A percentile compares a stretch with the other conserved stretches of the same genome.
Conservation (phyloP, 257 asterid species). For the Solanum virginianum region DNA sequence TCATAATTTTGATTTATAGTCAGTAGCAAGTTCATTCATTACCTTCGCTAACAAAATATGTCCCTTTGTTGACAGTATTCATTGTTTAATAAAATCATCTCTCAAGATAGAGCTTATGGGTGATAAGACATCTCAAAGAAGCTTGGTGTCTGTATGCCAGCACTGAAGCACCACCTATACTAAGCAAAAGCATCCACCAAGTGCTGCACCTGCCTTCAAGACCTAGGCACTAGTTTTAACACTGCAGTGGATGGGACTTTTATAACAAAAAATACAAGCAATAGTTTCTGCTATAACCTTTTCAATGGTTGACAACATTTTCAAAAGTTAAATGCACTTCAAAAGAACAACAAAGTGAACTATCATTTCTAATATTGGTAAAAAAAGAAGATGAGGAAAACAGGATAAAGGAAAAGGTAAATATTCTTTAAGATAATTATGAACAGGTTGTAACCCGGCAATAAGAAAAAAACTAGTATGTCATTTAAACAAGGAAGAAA, state of each 20-base stretch:
- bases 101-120: background rate
- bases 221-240: background rate
- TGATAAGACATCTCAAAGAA: background rate
- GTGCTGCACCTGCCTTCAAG: background rate
- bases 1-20: background rate
- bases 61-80: background rate
- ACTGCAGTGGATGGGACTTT: background rate
- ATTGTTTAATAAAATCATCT: background rate
- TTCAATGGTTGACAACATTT: background rate
- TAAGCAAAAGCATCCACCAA: background rate
- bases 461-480: background rate
- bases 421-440: background rate
- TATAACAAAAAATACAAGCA: background rate
- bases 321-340: background rate
- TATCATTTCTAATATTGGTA: background rate
- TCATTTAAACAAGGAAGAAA: background rate
- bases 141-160: background rate
- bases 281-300: background rate
- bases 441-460: background rate
- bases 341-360: background rate
- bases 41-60: background rate
- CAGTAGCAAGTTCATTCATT: background rate
- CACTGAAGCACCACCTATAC: background rate
- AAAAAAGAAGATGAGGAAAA: background rate
- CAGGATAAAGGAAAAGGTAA: background rate